Conservation (phyloP, 345 rosid genomes). For the Lenwebbia sp. region DNA sequence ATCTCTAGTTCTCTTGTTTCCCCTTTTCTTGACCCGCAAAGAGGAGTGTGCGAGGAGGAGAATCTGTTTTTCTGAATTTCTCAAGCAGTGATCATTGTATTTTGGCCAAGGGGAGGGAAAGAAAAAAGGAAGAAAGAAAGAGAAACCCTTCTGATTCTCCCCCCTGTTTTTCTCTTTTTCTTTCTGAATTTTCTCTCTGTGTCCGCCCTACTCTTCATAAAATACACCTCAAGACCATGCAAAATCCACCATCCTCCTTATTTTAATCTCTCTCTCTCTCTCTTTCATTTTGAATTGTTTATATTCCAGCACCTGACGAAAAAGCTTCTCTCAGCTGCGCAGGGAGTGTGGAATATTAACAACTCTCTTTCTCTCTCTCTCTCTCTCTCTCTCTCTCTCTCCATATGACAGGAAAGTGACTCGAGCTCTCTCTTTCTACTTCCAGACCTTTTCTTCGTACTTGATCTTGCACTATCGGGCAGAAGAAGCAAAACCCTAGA, state of each 20-base stretch:
- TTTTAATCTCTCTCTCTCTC: not conserved
- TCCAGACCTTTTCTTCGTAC: not conserved
- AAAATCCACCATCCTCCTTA: not conserved
- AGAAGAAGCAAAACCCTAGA: not conserved
- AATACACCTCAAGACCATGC: not conserved
- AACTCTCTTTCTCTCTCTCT: not conserved
- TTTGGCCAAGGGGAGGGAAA: not conserved
- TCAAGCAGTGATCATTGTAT: not conserved
- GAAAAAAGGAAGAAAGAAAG: not conserved
- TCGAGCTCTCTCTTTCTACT: not conserved
- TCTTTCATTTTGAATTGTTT: not conserved
- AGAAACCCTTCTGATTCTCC: not conserved
- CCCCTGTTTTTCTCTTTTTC: not conserved
- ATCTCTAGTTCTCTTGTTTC: not conserved
- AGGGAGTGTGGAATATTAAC: not conserved
- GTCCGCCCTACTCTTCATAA: not conserved
- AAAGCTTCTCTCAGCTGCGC: not conserved
- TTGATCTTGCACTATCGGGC: not conserved
- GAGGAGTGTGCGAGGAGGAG: not conserved
- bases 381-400: slow-evolving; percentile 1
- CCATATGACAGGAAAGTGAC: not conserved
- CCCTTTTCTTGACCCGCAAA: not conserved
- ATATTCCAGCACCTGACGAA: not conserved
- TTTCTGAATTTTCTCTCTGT: not conserved
- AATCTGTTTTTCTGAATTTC: not conserved